Evolutionary conservation across 495 filamentous ascomycete species (phyloP), one percentile per base, ranked within the genome.

Genomic region (Penicillium manginii): DNA sequence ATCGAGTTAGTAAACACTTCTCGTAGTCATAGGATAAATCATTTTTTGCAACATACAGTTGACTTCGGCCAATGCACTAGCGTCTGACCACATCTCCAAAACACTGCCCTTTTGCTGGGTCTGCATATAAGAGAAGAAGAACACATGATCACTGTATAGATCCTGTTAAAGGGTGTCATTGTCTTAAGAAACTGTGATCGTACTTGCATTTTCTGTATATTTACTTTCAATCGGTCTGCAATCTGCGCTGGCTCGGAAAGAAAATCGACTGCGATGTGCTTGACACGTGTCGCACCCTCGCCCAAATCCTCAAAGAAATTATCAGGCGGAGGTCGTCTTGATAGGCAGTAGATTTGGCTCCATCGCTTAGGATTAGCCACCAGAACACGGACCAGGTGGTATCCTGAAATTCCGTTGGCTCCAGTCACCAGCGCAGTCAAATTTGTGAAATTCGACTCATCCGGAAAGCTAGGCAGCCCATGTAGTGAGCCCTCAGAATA

Each of bases 91-190:
- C 45, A 47, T 47, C 11, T n/a, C 45, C 21, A 23, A 18, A 14
- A 37, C 50, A 35, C 32, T 52, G 6, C 29, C 50, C 50, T 52
- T 52, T 9, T 67, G 71, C 21, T 67, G 40, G 0, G 74, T 68
- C 58, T 84, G 81, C 50, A 82, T 62, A 64, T 84, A 84, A 10
- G 76, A 71, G 32, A 72, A 77, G 67, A 82, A 84, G 67, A 82
- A 84, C n/a, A 83, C 68, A 58, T 83, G 74, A 63, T 82, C 80
- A 4, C 45, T 47, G 11, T 45, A 10, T n/a, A 45, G 21, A 21
- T 4, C 0, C 14, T 9, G 2, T 1, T n/a, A 45, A 21, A 45
- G 0, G 42, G 5, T 18, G 2, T 45, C 42, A 2, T 18, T 4
- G 15, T 22, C 17, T 1, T 45, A 10, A 19, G 21, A 19, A 17